Percentiles rank a stretch among this genome's conserved stretches.
Conservation (phyloP, 2,329 filamentous ascomycete genomes). For the Didymella segeticola region DNA sequence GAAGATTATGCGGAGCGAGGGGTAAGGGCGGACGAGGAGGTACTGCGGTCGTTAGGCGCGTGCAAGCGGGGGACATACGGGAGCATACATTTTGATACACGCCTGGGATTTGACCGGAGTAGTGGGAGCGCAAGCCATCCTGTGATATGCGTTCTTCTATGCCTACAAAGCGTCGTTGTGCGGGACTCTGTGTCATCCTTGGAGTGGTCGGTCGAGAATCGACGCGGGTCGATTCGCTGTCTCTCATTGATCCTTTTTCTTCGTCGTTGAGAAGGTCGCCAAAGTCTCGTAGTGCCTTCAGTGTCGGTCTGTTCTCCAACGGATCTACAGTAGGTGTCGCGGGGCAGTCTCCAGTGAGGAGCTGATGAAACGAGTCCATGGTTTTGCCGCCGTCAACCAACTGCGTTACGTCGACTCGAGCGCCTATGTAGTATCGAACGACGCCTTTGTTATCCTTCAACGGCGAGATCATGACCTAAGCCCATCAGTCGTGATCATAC, state of each 20-base stretch:
- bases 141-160: slow-evolving; percentile 47
- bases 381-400: slow-evolving; percentile 70
- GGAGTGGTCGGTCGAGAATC: slow-evolving; percentile 64
- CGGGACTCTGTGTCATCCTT: slow-evolving; percentile 45
- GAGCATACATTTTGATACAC: slow-evolving; percentile 62
- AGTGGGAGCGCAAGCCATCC: slow-evolving; percentile 37
- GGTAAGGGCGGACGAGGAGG: slow-evolving; percentile 54
- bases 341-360: slow-evolving; percentile 46
- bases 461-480: slow-evolving; percentile 65
- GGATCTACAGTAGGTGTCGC: slow-evolving; percentile 16
- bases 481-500: background rate
- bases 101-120: slow-evolving; percentile 54
- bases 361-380: slow-evolving; percentile 64
- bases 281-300: slow-evolving; percentile 32
- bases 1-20: slow-evolving; percentile 55
- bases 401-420: slow-evolving; percentile 72
- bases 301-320: slow-evolving; percentile 26
- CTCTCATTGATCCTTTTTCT: slow-evolving; percentile 59
- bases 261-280: slow-evolving; percentile 45
- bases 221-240: slow-evolving; percentile 67
- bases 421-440: slow-evolving; percentile 72
- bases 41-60: slow-evolving; percentile 41
- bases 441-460: slow-evolving; percentile 69
- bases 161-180: slow-evolving; percentile 31
- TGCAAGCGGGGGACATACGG: background rate